Base-by-base conservation (phyloP, 805 yeast species). In the Kazachstania taianensis region DNA sequence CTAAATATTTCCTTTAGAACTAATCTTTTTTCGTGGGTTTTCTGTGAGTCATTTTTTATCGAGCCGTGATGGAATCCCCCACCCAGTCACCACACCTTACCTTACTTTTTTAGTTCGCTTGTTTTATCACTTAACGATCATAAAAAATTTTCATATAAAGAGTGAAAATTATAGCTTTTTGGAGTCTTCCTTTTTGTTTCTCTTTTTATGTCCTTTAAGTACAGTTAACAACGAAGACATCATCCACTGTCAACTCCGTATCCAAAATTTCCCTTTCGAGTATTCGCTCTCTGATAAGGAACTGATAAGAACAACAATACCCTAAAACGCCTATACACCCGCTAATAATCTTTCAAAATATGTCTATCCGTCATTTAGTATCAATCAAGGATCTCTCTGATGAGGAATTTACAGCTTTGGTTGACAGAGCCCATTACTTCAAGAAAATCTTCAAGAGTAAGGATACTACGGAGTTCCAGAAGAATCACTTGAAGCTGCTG, bases 381-480 rank as follows among this genome's bases (percentile, higher is more conserved):
- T 81, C 84, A 19, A 92, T 86, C 49, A 73, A 81, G 17, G 94
- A 86, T 50, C 69, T 92, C 39, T 57, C 82, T 6, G 71, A 78
- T 36, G 61, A 69, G 16, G 98, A 92, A 59, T 76, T 92, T 41
- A 57, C 67, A 22, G 63, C 73, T 6, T 68, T 92, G 35, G 87
- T 92, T 5, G 60, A 69, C 38, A 77, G 84, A 53, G 96, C 96
- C 2, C 69, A 70, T 34, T 94, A 66, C 38, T 83, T 72, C 62
- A 89, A 92, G 56, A 45, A 60, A 5, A 62, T 73, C 25, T 75
- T 81, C 56, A 76, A 74, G 50, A 55, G 69, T 5, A 74, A 77
- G n/a, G 59, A 55, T n/a, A 39, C 50, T n/a, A 38, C 43, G 10
- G 64, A 57, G 24, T 53, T 60, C 35, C 61, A 50, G 41, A 52